A percentile compares a stretch with the other conserved stretches of the same genome.
Evolutionary conservation across 768 basidiomycete genomes (phyloP).

Genomic region (Roridomyces roridus): DNA sequence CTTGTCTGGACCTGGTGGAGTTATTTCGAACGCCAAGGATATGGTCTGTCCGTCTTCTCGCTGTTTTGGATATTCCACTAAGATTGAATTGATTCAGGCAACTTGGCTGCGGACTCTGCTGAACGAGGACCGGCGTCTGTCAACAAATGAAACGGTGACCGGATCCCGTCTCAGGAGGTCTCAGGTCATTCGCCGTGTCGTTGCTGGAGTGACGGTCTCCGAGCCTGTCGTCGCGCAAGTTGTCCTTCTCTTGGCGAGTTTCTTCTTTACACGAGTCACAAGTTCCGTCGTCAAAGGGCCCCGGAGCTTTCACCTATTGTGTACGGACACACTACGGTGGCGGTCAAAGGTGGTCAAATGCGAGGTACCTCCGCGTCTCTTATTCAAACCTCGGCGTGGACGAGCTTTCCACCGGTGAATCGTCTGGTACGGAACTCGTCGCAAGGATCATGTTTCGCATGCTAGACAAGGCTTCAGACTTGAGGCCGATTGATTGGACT

Average conservation of each 20-base stretch:
- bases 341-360: too few relatives aligned
- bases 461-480: conserved; percentile 29
- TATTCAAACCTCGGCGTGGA: conserved; percentile 31
- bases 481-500: conserved; percentile 32
- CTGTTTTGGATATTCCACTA: not conserved
- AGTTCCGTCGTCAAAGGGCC: not conserved
- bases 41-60: conserved; percentile 11
- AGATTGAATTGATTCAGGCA: not conserved
- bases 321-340: too few relatives aligned
- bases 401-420: conserved; percentile 32
- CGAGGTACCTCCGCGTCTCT: conserved; percentile 26
- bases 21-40: conserved; percentile 28
- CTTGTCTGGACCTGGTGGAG: conserved; percentile 21
- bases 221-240: conserved; percentile 19
- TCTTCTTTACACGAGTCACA: too few relatives aligned
- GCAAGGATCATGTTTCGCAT: conserved; percentile 30
- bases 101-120: conserved; percentile 28
- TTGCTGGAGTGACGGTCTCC: conserved; percentile 22
- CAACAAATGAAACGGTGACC: conserved; percentile 14
- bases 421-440: conserved; percentile 21
- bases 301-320: conserved; percentile 30
- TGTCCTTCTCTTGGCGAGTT: too few relatives aligned
- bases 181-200: conserved; percentile 18
- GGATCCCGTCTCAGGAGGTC: too few relatives aligned
- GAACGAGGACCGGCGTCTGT: conserved; percentile 19